Percentiles rank a stretch among this genome's conserved stretches.
These are phyloP conservation scores for Lachancea cidri DNA, from an alignment of 805 yeast genomes.

Conservation along the genomic window DNA sequence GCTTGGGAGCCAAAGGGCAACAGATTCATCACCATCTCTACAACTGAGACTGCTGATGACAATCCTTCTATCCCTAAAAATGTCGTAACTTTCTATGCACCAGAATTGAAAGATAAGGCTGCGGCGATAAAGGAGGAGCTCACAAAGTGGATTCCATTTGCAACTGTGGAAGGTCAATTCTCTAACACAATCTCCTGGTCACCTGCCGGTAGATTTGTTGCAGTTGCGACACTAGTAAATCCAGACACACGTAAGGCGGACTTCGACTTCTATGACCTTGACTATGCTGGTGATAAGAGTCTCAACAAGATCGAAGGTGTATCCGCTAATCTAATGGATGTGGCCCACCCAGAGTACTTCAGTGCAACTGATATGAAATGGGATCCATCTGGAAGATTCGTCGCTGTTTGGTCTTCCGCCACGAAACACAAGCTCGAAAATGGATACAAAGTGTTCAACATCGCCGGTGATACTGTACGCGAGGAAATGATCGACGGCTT, in stretches of 20 bases:
- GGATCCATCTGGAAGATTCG: conserved; percentile 94
- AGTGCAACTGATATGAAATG: conserved; percentile 83
- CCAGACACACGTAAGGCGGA: conserved; percentile 50
- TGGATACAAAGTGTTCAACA: conserved; percentile 84
- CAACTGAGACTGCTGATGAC: conserved; percentile 43
- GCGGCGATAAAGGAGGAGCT: conserved; percentile 35
- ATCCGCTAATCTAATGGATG: conserved; percentile 52
- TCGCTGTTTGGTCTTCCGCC: conserved; percentile 81
- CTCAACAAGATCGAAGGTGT: conserved; percentile 39
- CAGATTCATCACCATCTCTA: conserved; percentile 75
- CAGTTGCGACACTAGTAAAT: conserved; percentile 43
- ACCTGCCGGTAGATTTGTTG: conserved; percentile 86
- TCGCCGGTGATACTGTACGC: conserved; percentile 69
- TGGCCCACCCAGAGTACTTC: conserved; percentile 58
- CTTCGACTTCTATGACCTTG: conserved; percentile 81
- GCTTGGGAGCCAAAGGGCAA: conserved; percentile 96
- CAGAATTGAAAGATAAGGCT: conserved; percentile 55
- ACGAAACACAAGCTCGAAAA: conserved; percentile 84
- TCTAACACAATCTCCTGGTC: conserved; percentile 79
- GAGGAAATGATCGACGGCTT: conserved; percentile 79
- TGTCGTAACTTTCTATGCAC: conserved; percentile 72
- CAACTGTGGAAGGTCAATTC: conserved; percentile 54
- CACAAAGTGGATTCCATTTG: conserved; percentile 56
- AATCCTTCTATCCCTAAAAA: conserved; percentile 65
- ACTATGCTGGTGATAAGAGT: conserved; percentile 63